These are phyloP conservation scores for Solanum bukasovii DNA, from an alignment of 257 asterid genomes.

Conservation along the genomic window DNA sequence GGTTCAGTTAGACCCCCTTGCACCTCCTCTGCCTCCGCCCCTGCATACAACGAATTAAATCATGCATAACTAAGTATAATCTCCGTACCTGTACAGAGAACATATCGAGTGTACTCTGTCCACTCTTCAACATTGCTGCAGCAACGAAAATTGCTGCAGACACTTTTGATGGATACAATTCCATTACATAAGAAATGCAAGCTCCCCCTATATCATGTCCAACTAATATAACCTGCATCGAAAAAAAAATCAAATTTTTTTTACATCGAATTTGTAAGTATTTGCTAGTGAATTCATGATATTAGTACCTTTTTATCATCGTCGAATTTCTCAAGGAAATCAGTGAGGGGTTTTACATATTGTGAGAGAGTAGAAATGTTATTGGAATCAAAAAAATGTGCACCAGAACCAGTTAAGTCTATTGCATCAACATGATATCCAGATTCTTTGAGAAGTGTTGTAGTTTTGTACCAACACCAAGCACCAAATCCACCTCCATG, in stretches of 20 bases:
- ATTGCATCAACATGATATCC: slow-evolving; percentile 39
- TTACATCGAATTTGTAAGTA: neutral
- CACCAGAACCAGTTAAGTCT: slow-evolving; percentile 52
- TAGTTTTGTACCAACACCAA: slow-evolving; percentile 69
- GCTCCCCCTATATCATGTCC: slow-evolving; percentile 60
- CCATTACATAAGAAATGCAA: slow-evolving; percentile 50
- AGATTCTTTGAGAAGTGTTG: slow-evolving; percentile 41
- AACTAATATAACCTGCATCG: slow-evolving; percentile 46
- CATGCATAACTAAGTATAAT: neutral
- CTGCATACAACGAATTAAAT: neutral
- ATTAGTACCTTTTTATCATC: slow-evolving; percentile 18
- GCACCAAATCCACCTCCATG: slow-evolving; percentile 72
- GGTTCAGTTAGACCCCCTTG: neutral
- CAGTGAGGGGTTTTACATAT: slow-evolving; percentile 40
- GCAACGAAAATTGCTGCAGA: slow-evolving; percentile 48
- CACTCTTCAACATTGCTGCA: slow-evolving; percentile 41
- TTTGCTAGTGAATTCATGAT: neutral
- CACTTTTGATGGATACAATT: slow-evolving; percentile 34
- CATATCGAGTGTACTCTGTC: slow-evolving; percentile 36
- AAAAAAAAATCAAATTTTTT: neutral
- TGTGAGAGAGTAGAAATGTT: slow-evolving; percentile 25
- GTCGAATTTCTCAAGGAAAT: slow-evolving; percentile 30
- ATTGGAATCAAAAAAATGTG: slow-evolving; percentile 37
- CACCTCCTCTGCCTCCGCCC: neutral
- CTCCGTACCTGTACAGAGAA: slow-evolving; percentile 37